These are phyloP conservation scores for Rhytidiadelphus loreus DNA, from an alignment of 225 moss, liverwort and hornwort genomes.

Conservation along the genomic window DNA sequence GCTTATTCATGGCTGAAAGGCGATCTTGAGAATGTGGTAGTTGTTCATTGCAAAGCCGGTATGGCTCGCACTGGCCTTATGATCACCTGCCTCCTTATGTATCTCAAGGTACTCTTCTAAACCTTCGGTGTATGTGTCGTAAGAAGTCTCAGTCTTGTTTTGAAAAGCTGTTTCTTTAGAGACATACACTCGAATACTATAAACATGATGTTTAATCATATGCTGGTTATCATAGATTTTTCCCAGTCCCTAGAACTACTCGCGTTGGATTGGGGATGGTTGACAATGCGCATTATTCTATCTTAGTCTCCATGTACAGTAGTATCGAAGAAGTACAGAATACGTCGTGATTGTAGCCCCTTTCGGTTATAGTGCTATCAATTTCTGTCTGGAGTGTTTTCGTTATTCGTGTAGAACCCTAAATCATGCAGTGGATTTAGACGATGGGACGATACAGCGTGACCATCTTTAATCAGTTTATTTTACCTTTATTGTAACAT, in stretches of 20 bases:
- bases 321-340: not conserved
- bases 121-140: not conserved
- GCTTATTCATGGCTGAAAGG: conserved; percentile 97
- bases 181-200: not conserved
- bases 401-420: not conserved
- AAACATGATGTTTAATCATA: not conserved
- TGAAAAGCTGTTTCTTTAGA: not conserved
- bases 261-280: not conserved
- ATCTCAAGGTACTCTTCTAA: conserved; percentile 60
- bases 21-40: conserved; percentile 97
- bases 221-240: not conserved
- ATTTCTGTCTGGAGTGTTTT: not conserved
- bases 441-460: not conserved
- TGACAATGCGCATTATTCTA: not conserved
- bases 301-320: not conserved
- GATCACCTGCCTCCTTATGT: conserved; percentile 96
- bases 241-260: not conserved
- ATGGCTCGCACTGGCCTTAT: conserved; percentile 98
- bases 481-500: not conserved
- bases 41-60: conserved; percentile 98
- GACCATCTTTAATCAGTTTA: not conserved
- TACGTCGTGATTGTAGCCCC: not conserved
- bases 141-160: not conserved
- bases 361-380: not conserved
- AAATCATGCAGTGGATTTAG: not conserved